These are phyloP conservation scores for Leucosporidium yakuticum DNA, from an alignment of 768 basidiomycete genomes.

Conservation along the genomic window DNA sequence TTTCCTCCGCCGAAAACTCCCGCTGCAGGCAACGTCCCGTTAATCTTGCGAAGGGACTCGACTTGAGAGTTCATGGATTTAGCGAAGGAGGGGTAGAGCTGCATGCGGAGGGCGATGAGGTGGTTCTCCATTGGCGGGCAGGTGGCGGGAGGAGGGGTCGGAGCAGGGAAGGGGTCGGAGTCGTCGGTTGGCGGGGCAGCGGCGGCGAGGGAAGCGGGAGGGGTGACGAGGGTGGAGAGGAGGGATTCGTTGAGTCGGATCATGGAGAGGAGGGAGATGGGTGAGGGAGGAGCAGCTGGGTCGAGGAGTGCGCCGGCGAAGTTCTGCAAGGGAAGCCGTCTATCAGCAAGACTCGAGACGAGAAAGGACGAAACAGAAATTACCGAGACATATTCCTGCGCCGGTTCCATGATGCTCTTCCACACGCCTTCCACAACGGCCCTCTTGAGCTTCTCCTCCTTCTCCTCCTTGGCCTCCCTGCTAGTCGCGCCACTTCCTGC, in stretches of 20 bases:
- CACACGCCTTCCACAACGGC: constrained; percentile 58
- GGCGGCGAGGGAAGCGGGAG: constrained; percentile 74
- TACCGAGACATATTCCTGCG: constrained; percentile 65
- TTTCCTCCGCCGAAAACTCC: constrained; percentile 53
- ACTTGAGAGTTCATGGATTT: constrained; percentile 78
- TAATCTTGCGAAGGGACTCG: constrained; percentile 72
- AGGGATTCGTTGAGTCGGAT: constrained; percentile 83
- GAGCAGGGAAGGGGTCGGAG: neutral
- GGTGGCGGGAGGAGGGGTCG: constrained; percentile 43
- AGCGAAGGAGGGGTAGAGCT: constrained; percentile 91
- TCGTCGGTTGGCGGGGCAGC: constrained; percentile 49
- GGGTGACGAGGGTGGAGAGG: constrained; percentile 62
- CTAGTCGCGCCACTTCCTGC: neutral
- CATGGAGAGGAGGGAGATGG: constrained; percentile 76
- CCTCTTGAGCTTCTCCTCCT: constrained; percentile 45
- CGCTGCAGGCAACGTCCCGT: constrained; percentile 52
- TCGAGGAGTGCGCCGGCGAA: constrained; percentile 67
- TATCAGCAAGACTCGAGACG: neutral
- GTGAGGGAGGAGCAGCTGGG: constrained; percentile 56
- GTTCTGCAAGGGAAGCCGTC: constrained; percentile 47
- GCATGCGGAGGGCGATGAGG: constrained; percentile 69
- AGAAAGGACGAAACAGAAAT: neutral
- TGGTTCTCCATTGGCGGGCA: constrained; percentile 76
- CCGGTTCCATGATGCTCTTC: constrained; percentile 90
- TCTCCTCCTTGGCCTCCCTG: constrained; percentile 47